Conservation (phyloP, 768 basidiomycete genomes). For the Rhodosporidiobolus odoratus region DNA sequence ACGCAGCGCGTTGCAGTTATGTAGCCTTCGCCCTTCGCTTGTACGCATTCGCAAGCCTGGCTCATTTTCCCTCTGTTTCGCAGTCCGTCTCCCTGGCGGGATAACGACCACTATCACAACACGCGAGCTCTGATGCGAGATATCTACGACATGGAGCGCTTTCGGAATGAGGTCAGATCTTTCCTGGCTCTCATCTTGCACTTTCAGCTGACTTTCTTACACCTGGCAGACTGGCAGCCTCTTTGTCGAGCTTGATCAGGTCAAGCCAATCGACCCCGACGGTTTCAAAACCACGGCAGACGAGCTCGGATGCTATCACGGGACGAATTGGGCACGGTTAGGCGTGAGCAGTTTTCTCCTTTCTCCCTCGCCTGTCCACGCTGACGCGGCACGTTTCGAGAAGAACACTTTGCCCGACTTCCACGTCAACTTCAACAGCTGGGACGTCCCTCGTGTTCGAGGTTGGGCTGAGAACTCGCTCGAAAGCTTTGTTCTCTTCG, state of each 20-base stretch:
- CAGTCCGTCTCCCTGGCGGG: conserved; percentile 12
- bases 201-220: neutral
- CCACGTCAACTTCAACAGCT: neutral
- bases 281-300: neutral
- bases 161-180: conserved; percentile 3
- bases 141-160: conserved; percentile 14
- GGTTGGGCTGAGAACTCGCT: neutral
- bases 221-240: conserved; percentile 1
- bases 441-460: neutral
- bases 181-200: neutral
- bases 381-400: neutral
- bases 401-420: neutral
- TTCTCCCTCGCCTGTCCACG: neutral
- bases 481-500: conserved; percentile 18
- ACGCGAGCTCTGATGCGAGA: neutral
- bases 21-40: neutral
- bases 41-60: neutral
- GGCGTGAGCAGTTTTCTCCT: neutral
- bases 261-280: conserved; percentile 2
- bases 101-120: conserved; percentile 7
- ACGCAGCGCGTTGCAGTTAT: conserved; percentile 19
- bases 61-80: neutral
- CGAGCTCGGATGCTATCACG: conserved; percentile 10
- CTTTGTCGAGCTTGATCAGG: conserved; percentile 12
- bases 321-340: neutral